Conservation (phyloP, 2,329 filamentous ascomycete genomes). For the Aspergillus sp. region DNA sequence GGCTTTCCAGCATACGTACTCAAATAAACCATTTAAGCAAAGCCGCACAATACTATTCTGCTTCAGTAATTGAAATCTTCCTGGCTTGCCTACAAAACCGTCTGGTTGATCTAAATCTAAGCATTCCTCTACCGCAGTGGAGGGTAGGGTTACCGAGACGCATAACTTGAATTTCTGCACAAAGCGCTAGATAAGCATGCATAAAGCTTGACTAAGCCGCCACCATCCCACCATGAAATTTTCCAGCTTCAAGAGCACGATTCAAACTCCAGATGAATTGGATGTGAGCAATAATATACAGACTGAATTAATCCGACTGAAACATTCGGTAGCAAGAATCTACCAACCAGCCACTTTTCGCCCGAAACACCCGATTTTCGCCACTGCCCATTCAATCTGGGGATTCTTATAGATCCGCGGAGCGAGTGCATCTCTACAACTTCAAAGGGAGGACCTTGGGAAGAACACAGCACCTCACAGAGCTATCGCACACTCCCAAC, state of each 20-base stretch:
- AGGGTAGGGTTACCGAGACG: not conserved
- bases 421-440: not conserved
- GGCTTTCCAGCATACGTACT: too few relatives aligned
- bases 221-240: not conserved
- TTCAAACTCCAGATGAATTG: not conserved
- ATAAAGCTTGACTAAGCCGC: not conserved
- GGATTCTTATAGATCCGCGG: not conserved
- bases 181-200: not conserved
- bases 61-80: too few relatives aligned
- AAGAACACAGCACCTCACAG: not conserved
- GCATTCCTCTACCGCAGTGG: not conserved
- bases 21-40: too few relatives aligned
- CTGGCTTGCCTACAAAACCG: not conserved
- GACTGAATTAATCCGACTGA: not conserved
- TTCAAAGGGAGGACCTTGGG: not conserved
- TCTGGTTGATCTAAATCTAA: not conserved
- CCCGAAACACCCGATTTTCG: too few relatives aligned
- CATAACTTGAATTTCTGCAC: not conserved
- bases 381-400: not conserved
- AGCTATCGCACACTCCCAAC: constrained; percentile 19
- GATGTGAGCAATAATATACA: not conserved
- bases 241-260: not conserved
- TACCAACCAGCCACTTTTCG: too few relatives aligned
- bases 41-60: too few relatives aligned
- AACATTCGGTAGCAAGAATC: too few relatives aligned